These are phyloP conservation scores for Quercus rubra DNA, from an alignment of 306 rosid genomes.

Conservation along the genomic window DNA sequence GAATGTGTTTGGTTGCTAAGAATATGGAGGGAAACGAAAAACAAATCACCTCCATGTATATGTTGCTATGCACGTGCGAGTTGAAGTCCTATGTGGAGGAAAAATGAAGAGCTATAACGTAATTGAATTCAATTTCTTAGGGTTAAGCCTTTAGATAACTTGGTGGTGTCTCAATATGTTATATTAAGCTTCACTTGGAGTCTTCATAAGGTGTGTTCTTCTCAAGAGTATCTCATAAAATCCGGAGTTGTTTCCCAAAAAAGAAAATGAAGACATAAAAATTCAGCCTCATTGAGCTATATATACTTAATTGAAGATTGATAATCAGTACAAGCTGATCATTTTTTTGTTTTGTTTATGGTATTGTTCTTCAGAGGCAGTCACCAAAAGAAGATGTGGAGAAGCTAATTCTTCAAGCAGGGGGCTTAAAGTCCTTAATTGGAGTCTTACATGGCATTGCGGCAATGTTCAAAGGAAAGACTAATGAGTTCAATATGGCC, in stretches of 20 bases:
- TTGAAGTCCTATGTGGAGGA: too few species aligned
- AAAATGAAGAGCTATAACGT: too few species aligned
- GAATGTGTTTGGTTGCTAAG: neutral
- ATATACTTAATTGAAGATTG: neutral
- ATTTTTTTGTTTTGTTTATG: too few species aligned
- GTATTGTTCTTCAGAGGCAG: constrained; percentile 48
- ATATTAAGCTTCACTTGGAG: too few species aligned
- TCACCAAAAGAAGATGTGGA: constrained; percentile 63
- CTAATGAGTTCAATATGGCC: constrained; percentile 6
- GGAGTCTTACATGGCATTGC: constrained; percentile 68
- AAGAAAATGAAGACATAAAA: neutral
- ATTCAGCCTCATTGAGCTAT: neutral
- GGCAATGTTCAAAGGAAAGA: constrained; percentile 45
- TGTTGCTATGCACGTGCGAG: too few species aligned
- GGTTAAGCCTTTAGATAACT: too few species aligned
- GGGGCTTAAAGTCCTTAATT: constrained; percentile 67
- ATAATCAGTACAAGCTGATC: neutral
- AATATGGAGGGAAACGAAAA: neutral
- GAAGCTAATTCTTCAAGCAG: constrained; percentile 64
- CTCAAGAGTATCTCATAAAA: neutral
- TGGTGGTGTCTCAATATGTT: too few species aligned
- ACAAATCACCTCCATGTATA: neutral
- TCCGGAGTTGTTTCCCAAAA: neutral
- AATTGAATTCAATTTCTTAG: too few species aligned
- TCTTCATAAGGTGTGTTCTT: too few species aligned